Conservation (phyloP, 2,329 filamentous ascomycete species). For the Ilyonectria destructans region DNA sequence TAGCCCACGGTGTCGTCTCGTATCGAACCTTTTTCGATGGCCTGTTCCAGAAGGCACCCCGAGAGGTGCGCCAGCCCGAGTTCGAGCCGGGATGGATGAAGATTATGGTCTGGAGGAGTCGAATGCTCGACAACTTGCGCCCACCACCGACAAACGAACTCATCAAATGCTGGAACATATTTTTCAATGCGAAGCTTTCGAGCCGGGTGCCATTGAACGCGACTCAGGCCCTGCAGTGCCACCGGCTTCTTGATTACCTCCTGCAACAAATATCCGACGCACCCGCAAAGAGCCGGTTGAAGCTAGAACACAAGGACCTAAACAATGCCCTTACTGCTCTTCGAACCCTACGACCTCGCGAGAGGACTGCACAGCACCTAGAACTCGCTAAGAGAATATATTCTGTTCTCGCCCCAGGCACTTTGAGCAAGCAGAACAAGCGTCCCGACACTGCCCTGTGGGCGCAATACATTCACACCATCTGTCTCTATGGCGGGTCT, state of each 20-base stretch:
- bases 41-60: constrained; percentile 73
- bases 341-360: constrained; percentile 58
- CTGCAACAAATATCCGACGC: constrained; percentile 45
- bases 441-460: constrained; percentile 47
- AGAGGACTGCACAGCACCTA: constrained; percentile 63
- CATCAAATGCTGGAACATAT: constrained; percentile 74
- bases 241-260: constrained; percentile 75
- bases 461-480: constrained; percentile 55
- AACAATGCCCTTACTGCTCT: constrained; percentile 63
- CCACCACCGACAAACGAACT: constrained; percentile 77
- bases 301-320: constrained; percentile 53
- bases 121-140: constrained; percentile 75
- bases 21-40: constrained; percentile 71
- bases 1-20: constrained; percentile 39
- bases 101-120: constrained; percentile 78
- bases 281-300: constrained; percentile 34
- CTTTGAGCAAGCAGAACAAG: constrained; percentile 39
- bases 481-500: constrained; percentile 70
- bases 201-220: constrained; percentile 71
- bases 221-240: constrained; percentile 74
- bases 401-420: constrained; percentile 42
- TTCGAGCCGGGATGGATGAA: constrained; percentile 80
- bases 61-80: constrained; percentile 73
- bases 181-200: constrained; percentile 72
- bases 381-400: constrained; percentile 65